A percentile compares a stretch with the other conserved stretches of the same genome.
Evolutionary conservation across 306 rosid genomes (phyloP).

Genomic region (Sesbania bispinosa): DNA sequence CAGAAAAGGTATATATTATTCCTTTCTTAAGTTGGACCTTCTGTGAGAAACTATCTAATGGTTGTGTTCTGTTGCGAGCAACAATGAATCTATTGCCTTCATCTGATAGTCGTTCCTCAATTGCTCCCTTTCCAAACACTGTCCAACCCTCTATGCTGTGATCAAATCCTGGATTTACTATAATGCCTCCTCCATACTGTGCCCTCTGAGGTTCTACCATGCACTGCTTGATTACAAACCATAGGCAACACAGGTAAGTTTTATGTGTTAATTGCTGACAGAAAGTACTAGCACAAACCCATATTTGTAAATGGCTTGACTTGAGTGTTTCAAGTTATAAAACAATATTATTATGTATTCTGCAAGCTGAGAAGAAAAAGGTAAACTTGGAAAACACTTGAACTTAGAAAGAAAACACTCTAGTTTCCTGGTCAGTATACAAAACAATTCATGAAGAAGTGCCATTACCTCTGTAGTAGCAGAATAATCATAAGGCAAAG

Average conservation of each 20-base stretch:
- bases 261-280: neutral
- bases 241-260: too few species aligned
- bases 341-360: neutral
- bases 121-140: slow-evolving; percentile 50
- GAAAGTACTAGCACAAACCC: too few species aligned
- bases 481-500: slow-evolving; percentile 53
- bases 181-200: slow-evolving; percentile 73
- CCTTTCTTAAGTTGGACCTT: slow-evolving; percentile 53
- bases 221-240: slow-evolving; percentile 53
- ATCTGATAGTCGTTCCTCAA: slow-evolving; percentile 43
- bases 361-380: neutral
- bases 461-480: slow-evolving; percentile 60
- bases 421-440: neutral
- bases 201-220: slow-evolving; percentile 47
- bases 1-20: slow-evolving; percentile 52
- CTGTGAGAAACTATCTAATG: slow-evolving; percentile 57
- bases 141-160: slow-evolving; percentile 55
- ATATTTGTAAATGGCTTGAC: too few species aligned
- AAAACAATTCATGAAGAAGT: neutral
- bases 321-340: too few species aligned
- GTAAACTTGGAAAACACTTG: neutral
- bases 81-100: slow-evolving; percentile 64
- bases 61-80: slow-evolving; percentile 39
- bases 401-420: too few species aligned
- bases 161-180: slow-evolving; percentile 72